Evolutionary conservation across 1,284 basidiomycete species (phyloP).

Genomic region (Boletus mariae): DNA sequence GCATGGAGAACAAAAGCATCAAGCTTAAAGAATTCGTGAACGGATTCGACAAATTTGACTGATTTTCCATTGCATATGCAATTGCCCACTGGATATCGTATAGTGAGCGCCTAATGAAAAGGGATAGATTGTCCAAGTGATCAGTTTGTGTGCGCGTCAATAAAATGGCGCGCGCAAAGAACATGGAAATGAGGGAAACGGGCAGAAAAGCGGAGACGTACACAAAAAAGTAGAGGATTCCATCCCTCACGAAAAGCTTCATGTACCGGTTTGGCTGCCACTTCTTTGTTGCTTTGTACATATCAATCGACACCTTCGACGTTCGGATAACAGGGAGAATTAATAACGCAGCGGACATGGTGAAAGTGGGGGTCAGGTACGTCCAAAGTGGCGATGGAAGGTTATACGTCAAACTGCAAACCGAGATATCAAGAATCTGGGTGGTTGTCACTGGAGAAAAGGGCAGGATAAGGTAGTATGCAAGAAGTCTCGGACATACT

Average conservation of each 20-base stretch:
- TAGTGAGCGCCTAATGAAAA: not conserved
- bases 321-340: not conserved
- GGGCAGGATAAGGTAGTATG: too few relatives aligned
- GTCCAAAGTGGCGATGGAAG: not conserved
- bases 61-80: not conserved
- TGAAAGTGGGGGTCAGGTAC: not conserved
- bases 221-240: slow-evolving; percentile 12
- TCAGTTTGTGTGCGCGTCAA: not conserved
- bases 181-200: too few relatives aligned
- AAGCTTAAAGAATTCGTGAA: not conserved
- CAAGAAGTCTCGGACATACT: not conserved
- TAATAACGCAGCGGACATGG: not conserved
- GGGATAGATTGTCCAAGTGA: not conserved
- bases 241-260: not conserved
- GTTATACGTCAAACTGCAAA: not conserved
- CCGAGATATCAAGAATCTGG: not conserved
- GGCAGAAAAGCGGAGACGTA: not conserved
- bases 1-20: not conserved
- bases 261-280: slow-evolving; percentile 9
- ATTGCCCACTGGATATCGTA: not conserved
- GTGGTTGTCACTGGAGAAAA: not conserved
- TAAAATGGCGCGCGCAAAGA: not conserved
- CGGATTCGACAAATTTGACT: not conserved
- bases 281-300: slow-evolving; percentile 1
- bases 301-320: not conserved